Base-by-base conservation (phyloP, 495 filamentous ascomycete species). In the Astrocystis sublimbata region DNA sequence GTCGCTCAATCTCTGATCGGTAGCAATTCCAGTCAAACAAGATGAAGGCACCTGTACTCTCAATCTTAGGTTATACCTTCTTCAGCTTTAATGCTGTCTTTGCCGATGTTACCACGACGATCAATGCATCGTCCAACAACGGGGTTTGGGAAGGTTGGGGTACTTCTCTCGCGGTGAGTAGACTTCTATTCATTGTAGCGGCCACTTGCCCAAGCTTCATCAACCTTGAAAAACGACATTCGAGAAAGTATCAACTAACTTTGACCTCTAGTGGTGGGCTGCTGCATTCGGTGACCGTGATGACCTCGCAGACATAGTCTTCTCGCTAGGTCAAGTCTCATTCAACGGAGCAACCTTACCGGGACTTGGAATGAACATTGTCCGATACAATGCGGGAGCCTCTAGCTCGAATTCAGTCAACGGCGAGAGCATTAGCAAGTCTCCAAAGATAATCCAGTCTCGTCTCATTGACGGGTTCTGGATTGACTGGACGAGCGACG, bases 231-330 rank as follows among this genome's bases (percentile, higher is more conserved):
- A n/a, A n/a, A n/a, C n/a, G n/a, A n/a, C n/a, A n/a, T n/a, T n/a
- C n/a, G n/a, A n/a, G n/a, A n/a, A 65, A 31, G 58, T 70, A 10
- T 65, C 55, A 13, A 69, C 71, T 6, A 73, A 74, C 59, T 72
- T 67, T 63, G 75, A 75, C 30, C 70, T 58, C 3, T 78, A 75
- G 26, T 78, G 75, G 75, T 78, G 75, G 75, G 75, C 71, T 10
- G 57, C 43, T 13, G 70, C 71, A 9, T 76, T 78, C 36, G 75
- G 75, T 15, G 58, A 61, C 13, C 63, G 68, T 13, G 65, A 74
- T 43, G 75, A 77, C 53, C 50, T 78, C 8, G 75, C 75, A 19
- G 59, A 71, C 42, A 65, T 72, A 31, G 76, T 76, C 62, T 77
- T 77, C 67, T 72, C 66, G 1, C 59, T 64, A 6, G 61, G 66